A percentile compares a stretch with the other conserved stretches of the same genome.
Evolutionary conservation across 148 eudicot genomes (phyloP).

Genomic region (Cornus kousa): DNA sequence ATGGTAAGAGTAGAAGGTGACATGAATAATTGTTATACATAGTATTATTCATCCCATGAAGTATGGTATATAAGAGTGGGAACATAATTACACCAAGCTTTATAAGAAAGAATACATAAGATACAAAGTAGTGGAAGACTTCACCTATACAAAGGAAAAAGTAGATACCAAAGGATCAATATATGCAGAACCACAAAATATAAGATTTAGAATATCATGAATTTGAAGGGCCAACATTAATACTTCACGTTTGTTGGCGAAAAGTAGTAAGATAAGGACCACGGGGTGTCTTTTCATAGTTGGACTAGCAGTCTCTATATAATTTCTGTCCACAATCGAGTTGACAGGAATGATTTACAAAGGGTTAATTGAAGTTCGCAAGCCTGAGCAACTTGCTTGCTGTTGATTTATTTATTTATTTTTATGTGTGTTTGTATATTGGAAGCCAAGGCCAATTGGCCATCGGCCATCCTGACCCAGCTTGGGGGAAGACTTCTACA

Average conservation of each 20-base stretch:
- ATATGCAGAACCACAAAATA: background rate
- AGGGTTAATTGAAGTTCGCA: background rate
- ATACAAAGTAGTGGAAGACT: background rate
- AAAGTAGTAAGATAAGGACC: background rate
- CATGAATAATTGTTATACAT: too few relatives aligned
- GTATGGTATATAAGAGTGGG: too few relatives aligned
- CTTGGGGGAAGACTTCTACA: background rate
- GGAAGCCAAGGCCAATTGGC: background rate
- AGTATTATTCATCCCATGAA: too few relatives aligned
- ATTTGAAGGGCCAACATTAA: background rate
- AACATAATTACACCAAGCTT: background rate
- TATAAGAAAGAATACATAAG: background rate
- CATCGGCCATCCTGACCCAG: background rate
- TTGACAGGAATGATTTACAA: background rate
- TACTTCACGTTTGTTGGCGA: background rate
- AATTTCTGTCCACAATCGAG: background rate
- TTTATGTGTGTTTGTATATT: background rate
- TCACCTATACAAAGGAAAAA: background rate
- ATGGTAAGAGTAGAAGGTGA: background rate
- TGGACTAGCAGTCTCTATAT: background rate
- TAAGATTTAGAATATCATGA: background rate
- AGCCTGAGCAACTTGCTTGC: background rate
- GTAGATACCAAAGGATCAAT: background rate
- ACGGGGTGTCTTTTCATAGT: background rate
- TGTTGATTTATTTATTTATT: background rate